Conservation (phyloP, 129 eudicot genomes). For the Tanacetum coccineum region DNA sequence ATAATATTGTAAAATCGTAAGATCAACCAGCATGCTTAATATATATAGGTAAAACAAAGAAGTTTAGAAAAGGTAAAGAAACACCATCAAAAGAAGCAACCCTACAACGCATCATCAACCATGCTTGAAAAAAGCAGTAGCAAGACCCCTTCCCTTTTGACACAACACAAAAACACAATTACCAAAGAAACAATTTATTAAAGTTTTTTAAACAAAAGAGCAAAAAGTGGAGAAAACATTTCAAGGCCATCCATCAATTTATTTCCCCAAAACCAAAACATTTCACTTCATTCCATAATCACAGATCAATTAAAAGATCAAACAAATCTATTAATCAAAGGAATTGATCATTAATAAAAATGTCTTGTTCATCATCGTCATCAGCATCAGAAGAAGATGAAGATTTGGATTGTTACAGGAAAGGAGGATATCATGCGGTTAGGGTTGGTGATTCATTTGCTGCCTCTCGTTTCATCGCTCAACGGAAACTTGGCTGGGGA, state of each 20-base stretch:
- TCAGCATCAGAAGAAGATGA: constrained; percentile 93
- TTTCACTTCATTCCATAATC: background rate
- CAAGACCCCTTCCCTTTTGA: constrained; percentile 12
- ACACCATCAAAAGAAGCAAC: background rate
- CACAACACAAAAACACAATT: background rate
- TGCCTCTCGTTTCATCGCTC: constrained; percentile 78
- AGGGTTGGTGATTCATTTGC: constrained; percentile 84
- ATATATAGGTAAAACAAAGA: too few species aligned
- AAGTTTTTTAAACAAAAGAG: constrained; percentile 29
- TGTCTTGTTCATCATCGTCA: constrained; percentile 84
- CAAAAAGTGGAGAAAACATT: constrained; percentile 71
- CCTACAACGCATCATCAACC: constrained; percentile 23
- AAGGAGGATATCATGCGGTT: constrained; percentile 97
- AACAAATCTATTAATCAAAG: background rate
- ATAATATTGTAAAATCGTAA: too few species aligned
- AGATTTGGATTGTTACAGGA: constrained; percentile 82
- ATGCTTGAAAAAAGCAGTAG: too few species aligned
- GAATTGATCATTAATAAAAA: constrained; percentile 7
- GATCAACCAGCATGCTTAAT: too few species aligned
- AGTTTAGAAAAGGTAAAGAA: constrained; percentile 19
- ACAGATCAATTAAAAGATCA: constrained; percentile 13
- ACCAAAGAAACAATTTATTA: constrained; percentile 5
- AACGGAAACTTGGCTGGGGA: constrained; percentile 99
- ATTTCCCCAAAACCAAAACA: background rate
- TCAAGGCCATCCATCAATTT: constrained; percentile 52